A percentile compares a stretch with the other conserved stretches of the same genome.
These are phyloP conservation scores for Umbilicus rupestris DNA, from an alignment of 164 flowering plant species.

Conservation along the genomic window DNA sequence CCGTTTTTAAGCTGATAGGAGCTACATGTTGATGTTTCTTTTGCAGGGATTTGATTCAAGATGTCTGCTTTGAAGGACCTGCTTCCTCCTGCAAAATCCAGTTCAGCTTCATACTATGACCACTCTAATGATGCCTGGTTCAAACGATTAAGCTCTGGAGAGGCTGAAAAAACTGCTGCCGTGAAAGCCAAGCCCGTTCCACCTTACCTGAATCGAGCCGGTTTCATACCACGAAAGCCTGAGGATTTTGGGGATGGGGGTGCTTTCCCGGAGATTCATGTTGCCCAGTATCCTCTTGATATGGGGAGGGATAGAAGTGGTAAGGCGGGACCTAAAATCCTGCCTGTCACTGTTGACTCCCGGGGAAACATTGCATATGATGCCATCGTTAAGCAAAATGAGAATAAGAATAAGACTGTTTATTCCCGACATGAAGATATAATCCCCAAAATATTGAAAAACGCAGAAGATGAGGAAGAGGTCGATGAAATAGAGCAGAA, in stretches of 20 bases:
- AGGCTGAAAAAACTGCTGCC: conserved; percentile 24
- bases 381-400: conserved; percentile 75
- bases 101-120: conserved; percentile 40
- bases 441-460: conserved; percentile 50
- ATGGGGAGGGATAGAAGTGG: conserved; percentile 61
- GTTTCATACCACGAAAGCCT: conserved; percentile 63
- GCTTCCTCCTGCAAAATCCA: conserved; percentile 55
- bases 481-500: conserved; percentile 45
- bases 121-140: conserved; percentile 85
- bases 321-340: conserved; percentile 47
- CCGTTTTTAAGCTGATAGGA: too few relatives aligned
- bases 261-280: conserved; percentile 86
- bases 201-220: conserved; percentile 52
- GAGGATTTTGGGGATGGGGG: conserved; percentile 96
- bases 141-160: conserved; percentile 45
- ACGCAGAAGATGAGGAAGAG: conserved; percentile 32
- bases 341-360: conserved; percentile 72
- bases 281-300: conserved; percentile 83
- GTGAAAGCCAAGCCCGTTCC: conserved; percentile 44
- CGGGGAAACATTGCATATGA: conserved; percentile 73
- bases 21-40: too few relatives aligned
- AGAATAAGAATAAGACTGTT: conserved; percentile 76
- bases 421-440: conserved; percentile 67
- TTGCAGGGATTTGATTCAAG: neutral
- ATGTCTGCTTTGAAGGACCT: conserved; percentile 62